Base-by-base conservation (phyloP, 2,329 filamentous ascomycete genomes). In the Ceratocystis cacaofunesta region DNA sequence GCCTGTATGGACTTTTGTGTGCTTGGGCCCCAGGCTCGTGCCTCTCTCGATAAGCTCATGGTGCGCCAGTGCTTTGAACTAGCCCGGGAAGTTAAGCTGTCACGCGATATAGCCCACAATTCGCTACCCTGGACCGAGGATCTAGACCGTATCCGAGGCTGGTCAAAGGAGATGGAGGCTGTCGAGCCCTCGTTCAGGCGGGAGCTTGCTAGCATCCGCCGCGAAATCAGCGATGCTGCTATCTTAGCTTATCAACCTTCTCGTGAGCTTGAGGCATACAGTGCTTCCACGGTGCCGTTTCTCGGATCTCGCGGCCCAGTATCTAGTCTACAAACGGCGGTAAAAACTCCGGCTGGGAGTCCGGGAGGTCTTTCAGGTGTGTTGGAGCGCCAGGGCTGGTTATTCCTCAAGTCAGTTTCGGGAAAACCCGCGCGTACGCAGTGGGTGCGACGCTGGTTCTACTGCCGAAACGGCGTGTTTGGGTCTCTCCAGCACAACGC, bases 401-500 rank as follows among this genome's bases (percentile, higher is more conserved):
- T 99, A 1, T 95, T 92, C 73, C 74, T 96, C 70, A 83, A 90
- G 63, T 89, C 86, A 0, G 78, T 92, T 6, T 86, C 89, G 1
- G 92, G 91, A 44, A 97, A 96, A 74, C 92, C 92, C 0, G 89
- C 91, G 15, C 82, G 92, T 68, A 90, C 91, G n/a, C 82, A 84
- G 50, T 99, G 94, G 94, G 82, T 90, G 30, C 84, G 90, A 67
- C 83, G 92, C 64, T 99, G 94, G 94, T 96, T 94, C 72, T 97
- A 96, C 74, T 87, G 96, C 70, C 92, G 92, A 69, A 87, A 95
- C 72, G 92, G 94, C 48, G 94, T 97, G 66, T 97, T 99, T 74
- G 94, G 94, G 25, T 97, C 91, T 85, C 80, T 99, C 4, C 83
- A 94, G 22, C 91, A 95, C 71, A 89, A 89, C 2, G 79, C 85